Evolutionary conservation across 225 moss, liverwort and hornwort species (phyloP).

Genomic region (Polytrichum commune): DNA sequence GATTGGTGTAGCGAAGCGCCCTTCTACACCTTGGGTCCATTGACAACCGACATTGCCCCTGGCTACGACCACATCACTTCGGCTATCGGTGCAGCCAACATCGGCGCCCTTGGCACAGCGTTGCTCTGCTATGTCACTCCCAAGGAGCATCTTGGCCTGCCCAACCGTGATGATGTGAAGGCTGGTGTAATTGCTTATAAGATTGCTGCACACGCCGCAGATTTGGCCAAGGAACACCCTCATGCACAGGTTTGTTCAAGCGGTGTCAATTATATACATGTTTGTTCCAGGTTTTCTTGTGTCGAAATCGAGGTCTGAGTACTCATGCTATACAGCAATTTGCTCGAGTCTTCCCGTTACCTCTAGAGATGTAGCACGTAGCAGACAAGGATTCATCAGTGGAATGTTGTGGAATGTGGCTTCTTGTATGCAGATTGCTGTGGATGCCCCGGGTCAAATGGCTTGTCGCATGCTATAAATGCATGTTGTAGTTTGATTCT

Average conservation of each 20-base stretch:
- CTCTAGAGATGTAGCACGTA: too few species aligned
- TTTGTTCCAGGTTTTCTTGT: too few species aligned
- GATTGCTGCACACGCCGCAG: constrained; percentile 91
- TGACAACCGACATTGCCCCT: constrained; percentile 92
- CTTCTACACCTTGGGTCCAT: constrained; percentile 90
- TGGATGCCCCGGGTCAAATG: too few species aligned
- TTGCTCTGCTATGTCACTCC: constrained; percentile 92
- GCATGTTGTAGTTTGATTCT: too few species aligned
- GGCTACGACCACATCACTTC: constrained; percentile 97
- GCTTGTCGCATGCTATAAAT: too few species aligned
- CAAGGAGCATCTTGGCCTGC: constrained; percentile 92
- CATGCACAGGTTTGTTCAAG: constrained; percentile 48
- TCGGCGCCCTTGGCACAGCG: constrained; percentile 89
- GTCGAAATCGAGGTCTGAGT: too few species aligned
- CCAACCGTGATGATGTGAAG: constrained; percentile 92
- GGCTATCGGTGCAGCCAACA: constrained; percentile 93
- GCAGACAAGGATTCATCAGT: too few species aligned
- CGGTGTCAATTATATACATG: too few species aligned
- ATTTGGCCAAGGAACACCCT: constrained; percentile 87
- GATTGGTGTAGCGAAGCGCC: constrained; percentile 97
- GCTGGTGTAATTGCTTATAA: constrained; percentile 92
- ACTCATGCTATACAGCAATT: too few species aligned
- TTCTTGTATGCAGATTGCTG: too few species aligned
- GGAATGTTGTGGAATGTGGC: neutral
- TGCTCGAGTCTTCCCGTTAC: too few species aligned